Evolutionary conservation across 2,329 filamentous ascomycete genomes (phyloP).

Genomic region (Chrysosporium queenslandicum): DNA sequence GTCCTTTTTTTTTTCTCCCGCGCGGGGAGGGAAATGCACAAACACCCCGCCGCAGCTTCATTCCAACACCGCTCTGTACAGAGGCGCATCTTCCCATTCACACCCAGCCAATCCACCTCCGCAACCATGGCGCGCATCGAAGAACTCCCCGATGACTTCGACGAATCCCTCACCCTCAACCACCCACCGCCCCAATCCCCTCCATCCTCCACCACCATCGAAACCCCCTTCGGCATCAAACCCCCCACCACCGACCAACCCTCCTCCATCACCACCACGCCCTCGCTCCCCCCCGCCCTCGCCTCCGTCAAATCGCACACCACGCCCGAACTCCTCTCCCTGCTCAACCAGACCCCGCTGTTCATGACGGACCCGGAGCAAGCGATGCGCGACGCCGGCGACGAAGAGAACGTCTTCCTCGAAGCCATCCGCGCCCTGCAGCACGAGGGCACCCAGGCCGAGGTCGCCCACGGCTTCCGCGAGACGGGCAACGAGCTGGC

Average conservation of each 20-base stretch:
- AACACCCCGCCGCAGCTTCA: no score
- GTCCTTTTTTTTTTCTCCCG: not conserved
- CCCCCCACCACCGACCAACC: conserved; percentile 20
- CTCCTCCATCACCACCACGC: conserved; percentile 26
- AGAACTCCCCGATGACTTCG: conserved; percentile 43
- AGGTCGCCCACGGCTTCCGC: conserved; percentile 76
- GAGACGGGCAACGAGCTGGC: conserved; percentile 89
- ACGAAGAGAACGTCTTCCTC: conserved; percentile 66
- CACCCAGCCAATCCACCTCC: not conserved
- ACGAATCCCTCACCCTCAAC: conserved; percentile 39
- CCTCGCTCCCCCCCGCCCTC: conserved; percentile 50
- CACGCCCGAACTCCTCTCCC: conserved; percentile 50
- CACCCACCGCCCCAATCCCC: conserved; percentile 18
- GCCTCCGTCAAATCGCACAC: conserved; percentile 47
- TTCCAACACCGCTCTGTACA: no score
- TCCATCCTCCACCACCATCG: conserved; percentile 16
- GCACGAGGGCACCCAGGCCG: conserved; percentile 80
- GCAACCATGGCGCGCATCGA: conserved; percentile 43
- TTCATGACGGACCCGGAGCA: conserved; percentile 89
- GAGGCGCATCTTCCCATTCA: no score
- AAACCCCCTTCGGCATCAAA: conserved; percentile 33
- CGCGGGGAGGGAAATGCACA: not conserved
- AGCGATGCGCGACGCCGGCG: conserved; percentile 44
- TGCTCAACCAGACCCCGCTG: conserved; percentile 64
- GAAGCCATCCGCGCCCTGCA: conserved; percentile 83